These are phyloP conservation scores for Microsporum canis DNA, from an alignment of 2,329 filamentous ascomycete genomes.

Conservation along the genomic window DNA sequence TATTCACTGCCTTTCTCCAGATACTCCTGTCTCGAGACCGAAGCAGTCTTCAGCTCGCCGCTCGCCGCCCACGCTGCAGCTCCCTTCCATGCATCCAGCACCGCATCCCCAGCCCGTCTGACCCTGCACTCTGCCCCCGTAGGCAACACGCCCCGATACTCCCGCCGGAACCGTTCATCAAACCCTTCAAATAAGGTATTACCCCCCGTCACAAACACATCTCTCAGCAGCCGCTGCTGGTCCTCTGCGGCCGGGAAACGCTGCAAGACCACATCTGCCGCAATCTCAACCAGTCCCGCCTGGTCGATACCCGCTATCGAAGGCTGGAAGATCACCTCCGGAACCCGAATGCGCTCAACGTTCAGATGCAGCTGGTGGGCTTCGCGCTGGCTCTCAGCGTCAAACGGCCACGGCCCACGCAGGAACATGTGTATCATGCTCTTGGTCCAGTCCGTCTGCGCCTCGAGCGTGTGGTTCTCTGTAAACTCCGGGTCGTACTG, in stretches of 20 bases:
- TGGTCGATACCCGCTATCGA: constrained; percentile 87
- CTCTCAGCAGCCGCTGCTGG: constrained; percentile 61
- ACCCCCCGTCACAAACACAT: constrained; percentile 91
- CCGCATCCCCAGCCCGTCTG: constrained; percentile 58
- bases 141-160: constrained; percentile 62
- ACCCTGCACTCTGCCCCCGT: constrained; percentile 56
- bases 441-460: constrained; percentile 91
- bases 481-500: constrained; percentile 79
- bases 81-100: constrained; percentile 87
- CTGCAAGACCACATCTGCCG: constrained; percentile 76
- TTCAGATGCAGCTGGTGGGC: constrained; percentile 87
- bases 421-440: constrained; percentile 81
- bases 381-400: constrained; percentile 66
- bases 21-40: constrained; percentile 72
- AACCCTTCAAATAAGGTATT: constrained; percentile 79
- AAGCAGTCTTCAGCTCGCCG: constrained; percentile 50
- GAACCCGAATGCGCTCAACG: constrained; percentile 87
- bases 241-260: constrained; percentile 50
- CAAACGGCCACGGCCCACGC: constrained; percentile 76
- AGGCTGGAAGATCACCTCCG: constrained; percentile 86
- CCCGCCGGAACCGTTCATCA: constrained; percentile 64
- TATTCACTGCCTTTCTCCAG: constrained; percentile 88
- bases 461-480: constrained; percentile 82
- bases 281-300: constrained; percentile 84
- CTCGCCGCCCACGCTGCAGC: constrained; percentile 68